Evolutionary conservation across 2,329 filamentous ascomycete species (phyloP).

Genomic region (Zarea fungicola): DNA sequence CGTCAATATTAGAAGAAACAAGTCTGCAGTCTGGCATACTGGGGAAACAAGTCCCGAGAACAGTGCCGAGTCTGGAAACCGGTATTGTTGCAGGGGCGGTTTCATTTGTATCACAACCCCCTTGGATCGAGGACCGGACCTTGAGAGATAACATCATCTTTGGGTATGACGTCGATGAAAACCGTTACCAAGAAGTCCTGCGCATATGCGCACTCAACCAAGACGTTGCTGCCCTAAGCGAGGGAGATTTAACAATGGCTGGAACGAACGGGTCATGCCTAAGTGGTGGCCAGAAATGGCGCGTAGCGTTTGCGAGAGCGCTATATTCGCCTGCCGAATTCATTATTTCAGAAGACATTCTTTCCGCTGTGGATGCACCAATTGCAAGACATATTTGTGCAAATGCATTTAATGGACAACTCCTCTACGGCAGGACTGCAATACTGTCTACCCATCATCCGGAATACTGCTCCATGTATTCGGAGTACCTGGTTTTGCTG

Average conservation of each 20-base stretch:
- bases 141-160: conserved; percentile 69
- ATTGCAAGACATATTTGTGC: conserved; percentile 9
- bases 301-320: conserved; percentile 66
- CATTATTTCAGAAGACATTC: conserved; percentile 68
- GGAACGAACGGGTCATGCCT: conserved; percentile 73
- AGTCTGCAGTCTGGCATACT: too few relatives aligned
- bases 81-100: conserved; percentile 34
- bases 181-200: conserved; percentile 61
- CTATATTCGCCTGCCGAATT: conserved; percentile 67
- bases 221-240: conserved; percentile 63
- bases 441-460: conserved; percentile 16
- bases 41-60: too few relatives aligned
- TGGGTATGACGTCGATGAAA: conserved; percentile 57
- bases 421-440: conserved; percentile 12
- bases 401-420: conserved; percentile 3
- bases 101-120: conserved; percentile 66
- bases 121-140: conserved; percentile 71
- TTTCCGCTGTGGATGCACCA: conserved; percentile 68
- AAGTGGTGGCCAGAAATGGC: conserved; percentile 70
- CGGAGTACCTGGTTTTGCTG: conserved; percentile 5
- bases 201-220: conserved; percentile 62
- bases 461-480: conserved; percentile 7
- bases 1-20: conserved; percentile 64
- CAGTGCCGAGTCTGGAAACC: too few relatives aligned
- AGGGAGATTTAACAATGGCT: conserved; percentile 68